Conservation (phyloP, 1,284 basidiomycete species). For the Tylopilus orsonianus region DNA sequence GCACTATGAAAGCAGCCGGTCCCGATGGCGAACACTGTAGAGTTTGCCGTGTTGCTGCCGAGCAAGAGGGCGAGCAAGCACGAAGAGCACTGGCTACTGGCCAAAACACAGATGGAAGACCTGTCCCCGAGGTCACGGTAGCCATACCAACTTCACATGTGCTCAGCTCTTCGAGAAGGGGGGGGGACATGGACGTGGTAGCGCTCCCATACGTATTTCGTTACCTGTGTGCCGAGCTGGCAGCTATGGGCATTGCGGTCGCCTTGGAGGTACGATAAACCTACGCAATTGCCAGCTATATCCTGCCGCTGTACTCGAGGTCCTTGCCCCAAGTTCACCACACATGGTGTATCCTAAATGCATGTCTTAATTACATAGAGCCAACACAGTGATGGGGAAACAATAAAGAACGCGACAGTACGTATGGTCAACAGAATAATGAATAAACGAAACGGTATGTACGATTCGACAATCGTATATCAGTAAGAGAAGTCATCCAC, state of each 20-base stretch:
- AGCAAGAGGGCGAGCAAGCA: conserved; percentile 58
- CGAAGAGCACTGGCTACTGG: conserved; percentile 54
- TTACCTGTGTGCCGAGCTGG: conserved; percentile 83
- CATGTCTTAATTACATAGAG: conserved; percentile 22
- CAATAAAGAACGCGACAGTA: conserved; percentile 16
- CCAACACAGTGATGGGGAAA: conserved; percentile 10
- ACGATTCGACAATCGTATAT: conserved; percentile 15
- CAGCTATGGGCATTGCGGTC: conserved; percentile 84
- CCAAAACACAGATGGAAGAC: conserved; percentile 39
- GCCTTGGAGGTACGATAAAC: conserved; percentile 61
- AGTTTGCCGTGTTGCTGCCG: conserved; percentile 75
- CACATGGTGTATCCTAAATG: conserved; percentile 10
- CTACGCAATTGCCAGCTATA: conserved; percentile 20
- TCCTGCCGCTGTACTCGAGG: too few relatives aligned
- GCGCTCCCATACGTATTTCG: conserved; percentile 96
- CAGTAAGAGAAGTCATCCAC: conserved; percentile 7
- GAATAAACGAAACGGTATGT: conserved; percentile 18
- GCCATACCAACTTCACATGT: conserved; percentile 66
- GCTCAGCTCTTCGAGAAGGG: conserved; percentile 56
- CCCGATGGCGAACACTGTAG: conserved; percentile 89
- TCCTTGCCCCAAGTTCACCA: too few relatives aligned
- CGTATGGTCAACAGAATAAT: conserved; percentile 13
- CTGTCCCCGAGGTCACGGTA: conserved; percentile 54
- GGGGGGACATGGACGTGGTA: conserved; percentile 86
- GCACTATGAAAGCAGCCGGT: conserved; percentile 54